Conservation (phyloP, 164 flowering plant species). For the Vitis cinerea region DNA sequence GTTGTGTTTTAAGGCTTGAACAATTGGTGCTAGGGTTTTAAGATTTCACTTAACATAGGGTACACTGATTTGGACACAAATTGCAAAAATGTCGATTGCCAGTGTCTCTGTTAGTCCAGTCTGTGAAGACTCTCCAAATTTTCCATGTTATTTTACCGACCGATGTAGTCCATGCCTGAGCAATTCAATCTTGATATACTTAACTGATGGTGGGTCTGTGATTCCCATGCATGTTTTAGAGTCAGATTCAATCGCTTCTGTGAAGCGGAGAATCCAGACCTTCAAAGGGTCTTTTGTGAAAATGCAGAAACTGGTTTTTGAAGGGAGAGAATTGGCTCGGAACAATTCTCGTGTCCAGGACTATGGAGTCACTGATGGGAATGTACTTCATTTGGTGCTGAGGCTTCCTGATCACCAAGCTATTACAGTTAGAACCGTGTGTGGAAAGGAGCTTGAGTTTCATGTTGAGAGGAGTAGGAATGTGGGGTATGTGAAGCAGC, state of each 20-base stretch:
- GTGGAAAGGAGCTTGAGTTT: conserved; percentile 41
- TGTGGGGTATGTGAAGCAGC: conserved; percentile 41
- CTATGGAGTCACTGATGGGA: conserved; percentile 43
- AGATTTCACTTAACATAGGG: neutral
- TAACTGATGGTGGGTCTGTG: conserved; percentile 40
- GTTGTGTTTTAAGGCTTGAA: neutral
- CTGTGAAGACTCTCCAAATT: conserved; percentile 29
- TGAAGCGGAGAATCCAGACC: conserved; percentile 48
- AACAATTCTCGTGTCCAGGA: conserved; percentile 28
- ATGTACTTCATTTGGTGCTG: conserved; percentile 38
- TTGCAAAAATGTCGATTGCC: conserved; percentile 25
- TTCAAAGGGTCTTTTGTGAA: conserved; percentile 43
- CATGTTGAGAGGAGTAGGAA: conserved; percentile 34
- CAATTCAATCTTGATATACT: conserved; percentile 44
- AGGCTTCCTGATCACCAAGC: conserved; percentile 42
- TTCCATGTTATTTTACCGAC: conserved; percentile 16
- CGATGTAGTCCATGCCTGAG: conserved; percentile 9
- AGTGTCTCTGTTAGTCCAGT: conserved; percentile 43
- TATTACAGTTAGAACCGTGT: conserved; percentile 32
- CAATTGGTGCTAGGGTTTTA: neutral
- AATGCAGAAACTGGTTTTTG: conserved; percentile 55
- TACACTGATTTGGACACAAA: neutral
- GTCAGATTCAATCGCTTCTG: conserved; percentile 59
- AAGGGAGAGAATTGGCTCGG: conserved; percentile 47
- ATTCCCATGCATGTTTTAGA: conserved; percentile 48